A percentile compares a stretch with the other conserved stretches of the same genome.
Evolutionary conservation across 1,284 basidiomycete genomes (phyloP).

Genomic region (Lignosus rhinocerotis): DNA sequence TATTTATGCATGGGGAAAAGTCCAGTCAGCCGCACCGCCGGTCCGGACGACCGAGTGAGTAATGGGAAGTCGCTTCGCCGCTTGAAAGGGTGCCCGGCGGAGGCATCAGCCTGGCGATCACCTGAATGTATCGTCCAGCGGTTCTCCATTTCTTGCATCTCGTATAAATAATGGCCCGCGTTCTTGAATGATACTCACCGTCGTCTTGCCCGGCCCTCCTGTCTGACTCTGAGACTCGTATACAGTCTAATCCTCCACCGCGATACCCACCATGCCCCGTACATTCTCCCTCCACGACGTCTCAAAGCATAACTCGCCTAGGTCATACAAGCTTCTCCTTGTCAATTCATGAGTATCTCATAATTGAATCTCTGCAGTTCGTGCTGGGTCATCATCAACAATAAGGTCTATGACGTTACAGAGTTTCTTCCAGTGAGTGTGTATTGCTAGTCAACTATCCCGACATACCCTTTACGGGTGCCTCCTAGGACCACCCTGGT

Average conservation of each 20-base stretch:
- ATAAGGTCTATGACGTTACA: constrained; percentile 82
- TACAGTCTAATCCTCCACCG: neutral
- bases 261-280: constrained; percentile 31
- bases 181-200: neutral
- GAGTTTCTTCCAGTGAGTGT: constrained; percentile 69
- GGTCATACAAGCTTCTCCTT: constrained; percentile 35
- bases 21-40: constrained; percentile 1
- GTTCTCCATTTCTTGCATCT: constrained; percentile 2
- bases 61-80: neutral
- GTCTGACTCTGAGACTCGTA: neutral
- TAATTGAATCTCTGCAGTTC: constrained; percentile 42
- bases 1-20: too few species aligned
- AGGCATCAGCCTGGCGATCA: constrained; percentile 2
- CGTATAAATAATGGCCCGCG: constrained; percentile 4
- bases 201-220: neutral
- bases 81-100: neutral
- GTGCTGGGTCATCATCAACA: constrained; percentile 89
- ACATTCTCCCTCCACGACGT: constrained; percentile 43
- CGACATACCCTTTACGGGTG: neutral
- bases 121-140: constrained; percentile 1
- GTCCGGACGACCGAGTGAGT: constrained; percentile 4
- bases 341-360: neutral
- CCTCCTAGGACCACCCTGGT: constrained; percentile 76
- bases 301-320: constrained; percentile 52
- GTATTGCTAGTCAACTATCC: neutral